A percentile compares a stretch with the other conserved stretches of the same genome.
Evolutionary conservation across 2,329 filamentous ascomycete genomes (phyloP).

Genomic region (Mycosphaerella sp.): DNA sequence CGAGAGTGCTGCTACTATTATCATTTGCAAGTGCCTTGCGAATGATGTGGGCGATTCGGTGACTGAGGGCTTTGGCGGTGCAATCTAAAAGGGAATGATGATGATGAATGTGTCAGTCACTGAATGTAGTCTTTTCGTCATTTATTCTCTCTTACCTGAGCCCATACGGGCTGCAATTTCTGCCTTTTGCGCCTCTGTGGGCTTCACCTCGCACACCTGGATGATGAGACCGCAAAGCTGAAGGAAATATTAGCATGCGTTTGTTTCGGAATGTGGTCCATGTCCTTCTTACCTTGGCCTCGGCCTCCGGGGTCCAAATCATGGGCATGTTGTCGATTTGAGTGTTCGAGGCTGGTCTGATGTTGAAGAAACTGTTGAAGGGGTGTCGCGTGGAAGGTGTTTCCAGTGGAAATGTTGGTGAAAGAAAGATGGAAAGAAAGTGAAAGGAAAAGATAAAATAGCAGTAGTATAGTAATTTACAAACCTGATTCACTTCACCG

Average conservation of each 20-base stretch:
- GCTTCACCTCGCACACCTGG: conserved; percentile 29
- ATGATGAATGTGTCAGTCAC: conserved; percentile 4
- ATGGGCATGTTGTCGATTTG: conserved; percentile 27
- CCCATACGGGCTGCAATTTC: conserved; percentile 29
- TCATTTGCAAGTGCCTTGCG: conserved; percentile 8
- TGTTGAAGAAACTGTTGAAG: too few species aligned
- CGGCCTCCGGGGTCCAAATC: conserved; percentile 27
- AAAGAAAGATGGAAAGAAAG: too few species aligned
- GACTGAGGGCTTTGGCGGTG: conserved; percentile 31
- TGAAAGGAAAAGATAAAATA: too few species aligned
- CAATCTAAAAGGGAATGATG: conserved; percentile 15
- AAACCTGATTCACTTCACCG: too few species aligned
- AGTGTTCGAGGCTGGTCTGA: too few species aligned
- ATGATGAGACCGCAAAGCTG: conserved; percentile 29
- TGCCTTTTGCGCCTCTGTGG: conserved; percentile 17
- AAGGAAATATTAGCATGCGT: not conserved
- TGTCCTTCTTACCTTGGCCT: conserved; percentile 26
- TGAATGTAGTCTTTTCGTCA: too few species aligned
- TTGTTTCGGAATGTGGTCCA: not conserved
- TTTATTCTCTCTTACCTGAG: conserved; percentile 14
- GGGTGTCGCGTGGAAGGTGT: too few species aligned
- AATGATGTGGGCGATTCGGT: conserved; percentile 28
- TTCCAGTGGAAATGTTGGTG: too few species aligned
- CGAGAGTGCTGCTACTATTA: too few species aligned
- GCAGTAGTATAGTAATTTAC: too few species aligned